Conservation (phyloP, 176 grass and related monocot genomes). For the Carex littledalei region DNA sequence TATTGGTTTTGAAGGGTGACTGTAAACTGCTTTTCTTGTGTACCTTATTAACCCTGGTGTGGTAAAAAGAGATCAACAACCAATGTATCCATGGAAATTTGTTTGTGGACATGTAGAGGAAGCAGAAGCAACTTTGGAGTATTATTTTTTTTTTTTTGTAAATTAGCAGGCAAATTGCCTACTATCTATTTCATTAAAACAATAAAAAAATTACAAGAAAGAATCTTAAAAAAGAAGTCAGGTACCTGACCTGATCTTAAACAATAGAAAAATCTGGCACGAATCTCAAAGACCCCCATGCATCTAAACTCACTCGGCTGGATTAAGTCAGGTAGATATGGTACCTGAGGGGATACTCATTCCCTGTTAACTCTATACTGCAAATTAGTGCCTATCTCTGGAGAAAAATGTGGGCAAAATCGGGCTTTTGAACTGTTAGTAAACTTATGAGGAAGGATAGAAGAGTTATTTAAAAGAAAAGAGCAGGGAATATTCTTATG, state of each 20-base stretch:
- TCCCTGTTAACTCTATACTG: neutral
- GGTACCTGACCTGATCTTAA: too few species aligned
- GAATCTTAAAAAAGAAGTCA: neutral
- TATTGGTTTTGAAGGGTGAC: neutral
- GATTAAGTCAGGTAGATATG: too few species aligned
- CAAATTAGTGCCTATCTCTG: neutral
- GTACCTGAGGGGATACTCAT: too few species aligned
- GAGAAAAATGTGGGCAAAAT: neutral
- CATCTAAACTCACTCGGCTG: too few species aligned
- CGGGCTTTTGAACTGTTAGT: neutral
- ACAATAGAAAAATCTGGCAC: too few species aligned
- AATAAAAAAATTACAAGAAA: neutral
- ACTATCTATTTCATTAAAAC: neutral
- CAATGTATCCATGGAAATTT: neutral
- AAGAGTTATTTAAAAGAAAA: neutral
- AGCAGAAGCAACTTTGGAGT: neutral
- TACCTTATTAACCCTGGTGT: neutral
- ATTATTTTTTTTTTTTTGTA: neutral
- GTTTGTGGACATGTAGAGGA: neutral
- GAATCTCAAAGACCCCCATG: too few species aligned
- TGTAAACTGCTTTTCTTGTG: neutral
- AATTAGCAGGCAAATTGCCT: neutral
- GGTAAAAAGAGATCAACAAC: neutral
- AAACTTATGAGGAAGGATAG: neutral
- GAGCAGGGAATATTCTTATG: neutral